Base-by-base conservation (phyloP, 2,329 filamentous ascomycete genomes). In the Fusarium annulatum region DNA sequence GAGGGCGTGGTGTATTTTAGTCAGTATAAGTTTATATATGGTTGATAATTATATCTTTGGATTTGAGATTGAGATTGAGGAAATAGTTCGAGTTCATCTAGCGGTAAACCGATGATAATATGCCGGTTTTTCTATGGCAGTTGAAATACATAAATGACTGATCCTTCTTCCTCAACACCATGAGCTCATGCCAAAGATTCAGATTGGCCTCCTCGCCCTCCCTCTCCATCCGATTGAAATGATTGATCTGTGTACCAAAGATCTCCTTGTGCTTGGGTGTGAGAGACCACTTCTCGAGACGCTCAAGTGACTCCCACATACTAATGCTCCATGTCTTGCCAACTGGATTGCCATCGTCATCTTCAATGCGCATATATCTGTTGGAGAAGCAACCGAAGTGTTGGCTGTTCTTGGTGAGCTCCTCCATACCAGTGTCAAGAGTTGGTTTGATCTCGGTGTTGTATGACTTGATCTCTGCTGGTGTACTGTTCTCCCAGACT, bases 111-210 rank as follows among this genome's bases (percentile, higher is more conserved):
- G 23, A 23, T 23, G 23, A 23, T 23, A 23, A 23, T 23, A 23
- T 23, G 23, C 23, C 23, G 23, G 23, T 23, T 23, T 23, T 23
- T 23, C 23, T 23, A 7, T 56, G 38, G 2, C 38, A 56, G 16
- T 56, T 26, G 1, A 26, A 43, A 2, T 34, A 56, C 1, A 23
- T 16, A 3, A 43, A 43, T 0, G 21, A 56, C 0, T 56, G 38
- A 1, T 56, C 26, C 0, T 0, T 1, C 28, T 33, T 23, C 0
- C 12, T 9, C 0, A 43, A 3, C 1, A 33, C 38, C 28, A 43
- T 43, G 1, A 56, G 38, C 3, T 56, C 53, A 43, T 56, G 53
- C 53, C 28, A 34, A 6, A 43, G 15, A 41, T 56, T 56, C 0
- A 56, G 4, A 12, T 34, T 43, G 0, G 53, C 15, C 0, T 34